A percentile compares a stretch with the other conserved stretches of the same genome.
Conservation (phyloP, 2,329 filamentous ascomycete genomes). For the Tolypocladium ophioglossoides region DNA sequence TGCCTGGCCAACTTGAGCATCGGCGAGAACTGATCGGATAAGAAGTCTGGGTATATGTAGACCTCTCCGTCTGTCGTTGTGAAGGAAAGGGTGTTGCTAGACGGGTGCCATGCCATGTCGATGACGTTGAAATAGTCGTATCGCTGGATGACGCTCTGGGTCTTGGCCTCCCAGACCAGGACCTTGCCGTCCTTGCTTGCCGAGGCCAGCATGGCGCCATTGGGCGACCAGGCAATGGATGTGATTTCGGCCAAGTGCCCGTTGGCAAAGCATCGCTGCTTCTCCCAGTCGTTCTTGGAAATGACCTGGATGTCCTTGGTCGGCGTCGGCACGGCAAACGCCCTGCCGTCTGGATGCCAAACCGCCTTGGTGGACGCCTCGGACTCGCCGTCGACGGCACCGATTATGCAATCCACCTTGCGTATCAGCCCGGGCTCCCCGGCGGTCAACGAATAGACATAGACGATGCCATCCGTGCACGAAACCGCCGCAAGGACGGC, state of each 20-base stretch:
- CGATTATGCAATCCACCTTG: constrained; percentile 80
- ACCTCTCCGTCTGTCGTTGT: constrained; percentile 89
- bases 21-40: constrained; percentile 45
- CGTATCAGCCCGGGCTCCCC: constrained; percentile 73
- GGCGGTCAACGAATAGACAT: constrained; percentile 73
- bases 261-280: constrained; percentile 66
- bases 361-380: constrained; percentile 64
- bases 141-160: constrained; percentile 68
- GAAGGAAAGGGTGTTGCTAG: constrained; percentile 79
- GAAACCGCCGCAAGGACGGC: constrained; percentile 70
- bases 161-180: constrained; percentile 80
- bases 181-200: constrained; percentile 60
- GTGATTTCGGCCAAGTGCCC: constrained; percentile 81
- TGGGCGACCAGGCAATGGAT: constrained; percentile 84
- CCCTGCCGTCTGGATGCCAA: constrained; percentile 92
- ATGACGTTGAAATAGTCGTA: constrained; percentile 77
- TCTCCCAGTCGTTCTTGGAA: constrained; percentile 83
- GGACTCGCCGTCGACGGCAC: constrained; percentile 59
- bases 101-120: constrained; percentile 84
- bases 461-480: constrained; percentile 80
- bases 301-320: constrained; percentile 78
- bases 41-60: constrained; percentile 72
- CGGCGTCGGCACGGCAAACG: constrained; percentile 76
- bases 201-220: constrained; percentile 75
- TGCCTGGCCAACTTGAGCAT: constrained; percentile 52